A percentile compares a stretch with the other conserved stretches of the same genome.
Conservation (phyloP, 129 eudicot genomes). For the Apium graveolens region DNA sequence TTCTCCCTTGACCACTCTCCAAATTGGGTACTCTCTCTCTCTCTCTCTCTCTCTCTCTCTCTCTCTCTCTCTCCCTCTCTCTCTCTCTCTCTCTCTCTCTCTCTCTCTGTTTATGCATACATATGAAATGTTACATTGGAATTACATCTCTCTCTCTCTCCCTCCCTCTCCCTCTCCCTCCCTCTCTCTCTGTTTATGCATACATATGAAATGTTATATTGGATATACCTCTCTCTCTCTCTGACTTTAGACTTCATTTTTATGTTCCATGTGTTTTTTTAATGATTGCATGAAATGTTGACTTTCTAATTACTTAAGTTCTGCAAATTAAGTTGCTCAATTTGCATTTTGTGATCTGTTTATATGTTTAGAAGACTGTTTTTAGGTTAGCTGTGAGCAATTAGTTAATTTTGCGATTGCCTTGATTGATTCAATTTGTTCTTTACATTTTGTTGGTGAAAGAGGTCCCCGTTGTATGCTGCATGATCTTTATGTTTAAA, state of each 20-base stretch:
- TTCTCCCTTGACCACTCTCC: constrained; percentile 65
- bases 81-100: neutral
- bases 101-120: too few species aligned
- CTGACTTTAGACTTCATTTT: neutral
- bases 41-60: neutral
- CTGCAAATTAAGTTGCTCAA: neutral
- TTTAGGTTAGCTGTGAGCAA: too few species aligned
- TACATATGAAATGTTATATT: too few species aligned
- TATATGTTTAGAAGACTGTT: too few species aligned
- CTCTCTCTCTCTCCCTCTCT: neutral
- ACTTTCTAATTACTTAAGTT: neutral
- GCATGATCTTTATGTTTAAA: neutral
- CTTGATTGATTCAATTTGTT: too few species aligned
- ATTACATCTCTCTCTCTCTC: neutral
- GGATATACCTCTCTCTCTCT: neutral
- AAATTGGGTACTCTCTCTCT: constrained; percentile 55
- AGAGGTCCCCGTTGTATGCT: neutral
- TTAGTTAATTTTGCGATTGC: too few species aligned
- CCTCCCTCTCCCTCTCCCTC: too few species aligned
- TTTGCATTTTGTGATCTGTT: neutral
- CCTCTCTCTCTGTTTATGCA: too few species aligned
- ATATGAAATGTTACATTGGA: too few species aligned
- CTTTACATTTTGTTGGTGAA: neutral
- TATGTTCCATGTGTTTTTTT: too few species aligned
- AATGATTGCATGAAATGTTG: too few species aligned